These are phyloP conservation scores for Herpomyces periplanetae DNA, from an alignment of 2,329 filamentous ascomycete genomes.

Conservation along the genomic window DNA sequence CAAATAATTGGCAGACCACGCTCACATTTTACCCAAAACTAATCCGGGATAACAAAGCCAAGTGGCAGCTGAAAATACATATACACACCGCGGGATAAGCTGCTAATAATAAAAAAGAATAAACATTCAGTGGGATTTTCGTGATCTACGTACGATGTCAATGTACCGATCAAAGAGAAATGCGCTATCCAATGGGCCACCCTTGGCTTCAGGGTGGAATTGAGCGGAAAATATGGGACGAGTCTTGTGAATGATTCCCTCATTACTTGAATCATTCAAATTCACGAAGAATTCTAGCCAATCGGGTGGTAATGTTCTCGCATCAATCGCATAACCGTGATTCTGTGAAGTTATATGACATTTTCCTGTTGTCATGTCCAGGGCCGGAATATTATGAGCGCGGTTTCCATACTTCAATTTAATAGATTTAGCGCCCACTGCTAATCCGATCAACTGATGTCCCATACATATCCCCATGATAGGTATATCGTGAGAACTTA, in stretches of 20 bases:
- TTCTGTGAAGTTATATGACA: conserved; percentile 98
- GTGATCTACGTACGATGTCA: no score
- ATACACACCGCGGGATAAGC: no score
- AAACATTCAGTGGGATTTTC: no score
- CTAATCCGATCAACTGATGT: conserved; percentile 72
- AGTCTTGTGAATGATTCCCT: conserved; percentile 82
- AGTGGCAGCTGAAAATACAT: no score
- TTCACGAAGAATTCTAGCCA: conserved; percentile 98
- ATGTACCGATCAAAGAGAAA: conserved; percentile 94
- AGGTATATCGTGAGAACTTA: conserved; percentile 59
- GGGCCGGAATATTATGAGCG: conserved; percentile 83
- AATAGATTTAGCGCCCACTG: conserved; percentile 51
- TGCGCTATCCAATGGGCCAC: conserved; percentile 69
- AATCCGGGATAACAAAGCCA: no score
- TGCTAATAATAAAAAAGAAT: no score
- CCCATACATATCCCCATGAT: conserved; percentile 95
- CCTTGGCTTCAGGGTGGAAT: conserved; percentile 95
- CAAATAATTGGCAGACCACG: no score
- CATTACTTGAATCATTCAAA: conserved; percentile 84
- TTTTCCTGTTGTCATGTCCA: conserved; percentile 73
- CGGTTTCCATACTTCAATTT: conserved; percentile 99
- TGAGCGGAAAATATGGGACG: conserved; percentile 93
- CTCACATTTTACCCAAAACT: no score
- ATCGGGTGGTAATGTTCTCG: conserved; percentile 34
- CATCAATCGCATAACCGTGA: conserved; percentile 82